These are phyloP conservation scores for Aspergillus pseudoglaucus DNA, from an alignment of 2,329 filamentous ascomycete species.

Conservation along the genomic window DNA sequence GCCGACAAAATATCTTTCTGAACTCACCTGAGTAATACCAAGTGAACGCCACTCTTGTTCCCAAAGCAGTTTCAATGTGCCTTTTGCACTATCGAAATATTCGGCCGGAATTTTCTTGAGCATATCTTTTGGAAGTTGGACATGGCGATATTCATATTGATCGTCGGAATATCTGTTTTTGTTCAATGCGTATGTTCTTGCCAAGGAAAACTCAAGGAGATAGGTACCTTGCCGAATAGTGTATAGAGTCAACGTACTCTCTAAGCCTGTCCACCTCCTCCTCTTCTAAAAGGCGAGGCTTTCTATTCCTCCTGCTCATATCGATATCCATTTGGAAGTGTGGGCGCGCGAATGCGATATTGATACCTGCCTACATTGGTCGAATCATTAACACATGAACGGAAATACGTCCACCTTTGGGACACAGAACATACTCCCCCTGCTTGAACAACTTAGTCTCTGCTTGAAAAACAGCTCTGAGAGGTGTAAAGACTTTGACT, in stretches of 20 bases:
- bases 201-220: not conserved
- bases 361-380: not conserved
- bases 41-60: constrained; percentile 97
- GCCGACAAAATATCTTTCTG: not conserved
- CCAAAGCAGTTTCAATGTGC: constrained; percentile 92
- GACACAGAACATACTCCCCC: not conserved
- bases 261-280: constrained; percentile 76
- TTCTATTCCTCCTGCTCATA: constrained; percentile 75
- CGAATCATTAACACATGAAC: not conserved
- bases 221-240: constrained; percentile 82
- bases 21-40: constrained; percentile 85
- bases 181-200: constrained; percentile 11
- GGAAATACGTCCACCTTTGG: not conserved
- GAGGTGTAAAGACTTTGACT: not conserved
- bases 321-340: constrained; percentile 55
- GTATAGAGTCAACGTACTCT: constrained; percentile 87
- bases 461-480: not conserved
- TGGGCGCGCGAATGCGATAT: not conserved
- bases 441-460: not conserved
- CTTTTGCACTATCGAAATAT: constrained; percentile 82
- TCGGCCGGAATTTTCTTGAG: constrained; percentile 93
- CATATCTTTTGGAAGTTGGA: constrained; percentile 97
- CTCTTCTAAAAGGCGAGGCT: constrained; percentile 72
- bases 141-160: constrained; percentile 94
- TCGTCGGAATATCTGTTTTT: constrained; percentile 75